Evolutionary conservation across 2,329 filamentous ascomycete species (phyloP), one percentile per base, ranked within the genome.

Genomic region (Ceratocystis huliohia): DNA sequence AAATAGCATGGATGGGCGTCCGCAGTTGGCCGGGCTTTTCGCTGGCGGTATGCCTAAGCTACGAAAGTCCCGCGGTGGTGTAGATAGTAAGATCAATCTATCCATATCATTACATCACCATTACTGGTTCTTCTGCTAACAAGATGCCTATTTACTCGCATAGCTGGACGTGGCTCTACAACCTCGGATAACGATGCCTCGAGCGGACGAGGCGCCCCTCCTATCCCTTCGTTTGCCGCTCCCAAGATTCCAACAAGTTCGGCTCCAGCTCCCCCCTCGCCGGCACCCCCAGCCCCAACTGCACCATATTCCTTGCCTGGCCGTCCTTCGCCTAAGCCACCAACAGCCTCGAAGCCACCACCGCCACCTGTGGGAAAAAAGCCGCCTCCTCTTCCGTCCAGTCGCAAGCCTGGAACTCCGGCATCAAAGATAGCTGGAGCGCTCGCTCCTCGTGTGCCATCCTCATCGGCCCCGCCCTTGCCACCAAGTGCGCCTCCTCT

Each of bases 21-120:
- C 91, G 10, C 93, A 96, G 74, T 76, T 97, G 10, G 93, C 80
- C 37, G 94, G 94, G 1, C 76, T 99, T 30, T 96, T 99, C 73
- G 91, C 89, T 0, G 92, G 91, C 45, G 94, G 93, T 46, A 97
- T 97, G 84, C 94, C 94, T 2, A 97, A 96, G 78, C 75, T 99
- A 72, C 89, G 89, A 75, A 96, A 95, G 78, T 83, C 87, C 2
- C 88, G 91, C 66, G 92, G 89, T 61, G 88, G 88, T 48, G 80
- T 93, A 68, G 83, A 91, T 75, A 93, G 69, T 70, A 69, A 66
- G 66, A 22, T 8, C 15, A n/a, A 8, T n/a, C n/a, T 64, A 50
- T 33, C 10, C 20, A 5, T n/a, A n/a, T 25, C 15, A 46, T 28
- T 17, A 20, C 44, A 22, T 28, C 33, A 5, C 3, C 13, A n/a